Conservation (phyloP, 148 eudicot species). For the Rhododendron ovatum region DNA sequence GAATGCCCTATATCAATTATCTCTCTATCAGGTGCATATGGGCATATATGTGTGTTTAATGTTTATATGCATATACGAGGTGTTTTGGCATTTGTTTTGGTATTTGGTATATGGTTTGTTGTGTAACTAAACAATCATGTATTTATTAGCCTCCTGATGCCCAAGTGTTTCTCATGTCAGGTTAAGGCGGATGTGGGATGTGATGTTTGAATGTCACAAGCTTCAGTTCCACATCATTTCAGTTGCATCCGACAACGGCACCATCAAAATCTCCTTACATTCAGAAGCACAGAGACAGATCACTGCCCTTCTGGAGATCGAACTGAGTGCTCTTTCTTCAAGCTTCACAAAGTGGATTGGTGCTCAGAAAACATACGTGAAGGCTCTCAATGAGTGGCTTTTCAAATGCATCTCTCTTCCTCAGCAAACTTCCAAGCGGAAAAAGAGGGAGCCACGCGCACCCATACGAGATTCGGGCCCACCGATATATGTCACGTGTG, state of each 20-base stretch:
- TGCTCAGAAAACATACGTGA: constrained; percentile 58
- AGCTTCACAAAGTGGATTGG: constrained; percentile 73
- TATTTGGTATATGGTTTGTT: not conserved
- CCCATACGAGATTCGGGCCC: constrained; percentile 51
- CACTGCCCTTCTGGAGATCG: constrained; percentile 39
- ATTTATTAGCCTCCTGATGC: not conserved
- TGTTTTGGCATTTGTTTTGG: not conserved
- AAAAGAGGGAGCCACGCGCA: constrained; percentile 29
- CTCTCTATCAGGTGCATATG: not conserved
- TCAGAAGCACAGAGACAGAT: constrained; percentile 59
- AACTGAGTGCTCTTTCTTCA: constrained; percentile 42
- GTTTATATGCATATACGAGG: not conserved
- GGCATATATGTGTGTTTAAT: not conserved
- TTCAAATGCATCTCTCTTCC: constrained; percentile 50
- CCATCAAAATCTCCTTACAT: constrained; percentile 40
- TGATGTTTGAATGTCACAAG: constrained; percentile 82
- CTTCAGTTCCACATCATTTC: constrained; percentile 62
- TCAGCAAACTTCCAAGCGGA: constrained; percentile 42
- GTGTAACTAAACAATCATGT: not conserved
- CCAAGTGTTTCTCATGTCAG: constrained; percentile 31
- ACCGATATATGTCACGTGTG: constrained; percentile 72
- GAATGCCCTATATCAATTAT: not conserved
- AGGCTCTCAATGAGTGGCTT: constrained; percentile 73
- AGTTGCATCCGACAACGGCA: constrained; percentile 31
- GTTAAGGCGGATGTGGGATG: constrained; percentile 83